These are phyloP conservation scores for Nepenthes gracilis DNA, from an alignment of 148 eudicot genomes.

Conservation along the genomic window DNA sequence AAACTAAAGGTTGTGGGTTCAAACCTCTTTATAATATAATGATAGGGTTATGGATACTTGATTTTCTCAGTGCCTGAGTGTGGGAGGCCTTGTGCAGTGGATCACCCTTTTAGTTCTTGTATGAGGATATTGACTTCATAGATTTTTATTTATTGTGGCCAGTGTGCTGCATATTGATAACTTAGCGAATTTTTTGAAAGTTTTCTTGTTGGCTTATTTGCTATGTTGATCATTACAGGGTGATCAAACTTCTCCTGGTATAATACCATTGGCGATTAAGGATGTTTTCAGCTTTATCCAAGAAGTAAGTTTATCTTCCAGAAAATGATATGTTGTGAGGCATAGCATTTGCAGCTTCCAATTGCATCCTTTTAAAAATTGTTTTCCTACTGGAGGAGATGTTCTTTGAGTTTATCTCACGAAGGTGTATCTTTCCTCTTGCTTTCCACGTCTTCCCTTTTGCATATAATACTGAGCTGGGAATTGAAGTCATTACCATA, in stretches of 20 bases:
- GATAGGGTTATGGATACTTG: too few species aligned
- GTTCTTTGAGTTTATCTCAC: background rate
- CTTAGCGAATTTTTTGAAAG: background rate
- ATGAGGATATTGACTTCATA: too few species aligned
- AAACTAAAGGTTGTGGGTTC: too few species aligned
- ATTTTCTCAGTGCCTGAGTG: too few species aligned
- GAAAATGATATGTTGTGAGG: too few species aligned
- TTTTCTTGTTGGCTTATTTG: background rate
- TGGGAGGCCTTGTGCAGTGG: too few species aligned
- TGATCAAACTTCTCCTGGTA: conserved; percentile 72
- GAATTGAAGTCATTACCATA: too few species aligned
- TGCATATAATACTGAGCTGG: background rate
- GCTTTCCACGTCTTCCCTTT: too few species aligned
- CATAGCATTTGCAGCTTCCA: too few species aligned
- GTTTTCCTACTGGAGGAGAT: background rate
- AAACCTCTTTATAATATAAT: too few species aligned
- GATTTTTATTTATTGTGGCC: too few species aligned
- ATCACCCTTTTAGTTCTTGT: too few species aligned
- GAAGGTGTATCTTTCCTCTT: background rate
- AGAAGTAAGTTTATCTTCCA: conserved; percentile 35
- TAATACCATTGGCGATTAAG: conserved; percentile 78
- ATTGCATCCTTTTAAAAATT: background rate
- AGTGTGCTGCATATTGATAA: background rate
- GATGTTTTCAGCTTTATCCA: conserved; percentile 81
- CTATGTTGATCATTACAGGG: conserved; percentile 33